Base-by-base conservation (phyloP, 805 yeast genomes). In the Henningerozyma blattae region DNA sequence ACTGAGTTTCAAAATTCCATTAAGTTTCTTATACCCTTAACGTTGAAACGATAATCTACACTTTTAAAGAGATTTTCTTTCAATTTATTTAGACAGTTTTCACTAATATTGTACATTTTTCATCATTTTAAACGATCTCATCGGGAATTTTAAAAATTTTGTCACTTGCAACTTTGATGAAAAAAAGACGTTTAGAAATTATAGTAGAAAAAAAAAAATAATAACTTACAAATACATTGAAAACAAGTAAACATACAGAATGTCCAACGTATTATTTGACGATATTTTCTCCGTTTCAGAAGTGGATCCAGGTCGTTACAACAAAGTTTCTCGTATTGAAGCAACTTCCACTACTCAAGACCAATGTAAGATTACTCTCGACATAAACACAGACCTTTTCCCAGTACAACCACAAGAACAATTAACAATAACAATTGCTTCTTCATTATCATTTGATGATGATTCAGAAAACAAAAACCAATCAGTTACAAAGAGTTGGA, bases 311-410 rank as follows among this genome's bases (percentile, higher is more conserved):
- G 95, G 84, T 31, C 76, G 95, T 54, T 89, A 89, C 66, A 93
- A 85, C 68, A 84, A 81, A 53, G 95, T 89, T 14, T 67, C 84
- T 16, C 82, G 98, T 51, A 72, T 89, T 47, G 82, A 82, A 47
- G 96, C 91, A 15, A 75, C 76, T 43, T 84, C 95, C 18, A 79
- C 87, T 30, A 76, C 95, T 22, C 60, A 57, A 35, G 61, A 60
- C 24, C 73, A 85, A 30, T 75, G 87, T 44, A 79, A 78, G 47
- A 71, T 89, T 52, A 81, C 94, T 4, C 67, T 89, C 43, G 98
- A 89, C 58, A 71, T 89, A 56, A 89, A 91, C 63, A 73, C 84
- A 29, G 98, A 89, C 55, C 67, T 91, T 43, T 89, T 85, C 65
- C 95, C 96, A 16, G 84, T 89, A 22, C 62, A 70, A 36, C 62